phyloP scores from a whole-genome alignment of 2,329 filamentous ascomycete genomes.

The Alternaria sp. region DNA sequence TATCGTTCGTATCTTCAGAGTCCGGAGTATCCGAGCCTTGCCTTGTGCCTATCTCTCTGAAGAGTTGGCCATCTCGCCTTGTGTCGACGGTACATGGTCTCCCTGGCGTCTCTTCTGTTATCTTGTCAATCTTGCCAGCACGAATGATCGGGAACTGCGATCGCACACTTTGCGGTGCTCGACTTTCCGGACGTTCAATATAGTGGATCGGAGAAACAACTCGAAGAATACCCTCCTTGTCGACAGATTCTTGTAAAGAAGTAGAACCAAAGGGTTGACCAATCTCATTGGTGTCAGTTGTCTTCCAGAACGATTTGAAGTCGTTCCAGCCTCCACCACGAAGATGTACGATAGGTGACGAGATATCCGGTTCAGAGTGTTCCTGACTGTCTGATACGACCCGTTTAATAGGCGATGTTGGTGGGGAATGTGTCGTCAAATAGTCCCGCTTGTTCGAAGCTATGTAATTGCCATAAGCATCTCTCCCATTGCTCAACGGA shows the following conservation, averaged over 20 bases:
- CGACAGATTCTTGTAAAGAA: background rate
- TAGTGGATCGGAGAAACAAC: background rate
- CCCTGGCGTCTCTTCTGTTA: background rate
- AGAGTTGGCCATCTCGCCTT: background rate
- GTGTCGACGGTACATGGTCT: background rate
- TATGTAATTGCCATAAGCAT: constrained; percentile 25
- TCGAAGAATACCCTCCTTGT: background rate
- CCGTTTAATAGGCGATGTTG: background rate
- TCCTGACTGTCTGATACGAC: background rate
- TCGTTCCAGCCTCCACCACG: constrained; percentile 3
- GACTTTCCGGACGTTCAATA: background rate
- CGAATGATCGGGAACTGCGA: background rate
- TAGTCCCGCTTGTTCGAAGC: constrained; percentile 21
- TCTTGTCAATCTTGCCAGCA: background rate
- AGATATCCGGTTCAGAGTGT: background rate
- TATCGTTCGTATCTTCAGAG: background rate
- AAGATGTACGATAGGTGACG: background rate
- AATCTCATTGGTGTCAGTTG: background rate
- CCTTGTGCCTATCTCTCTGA: background rate
- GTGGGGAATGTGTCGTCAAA: background rate
- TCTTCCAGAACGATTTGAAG: constrained; percentile 12
- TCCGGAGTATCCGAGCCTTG: background rate
- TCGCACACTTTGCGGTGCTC: constrained; percentile 3
- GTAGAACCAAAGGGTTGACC: background rate
- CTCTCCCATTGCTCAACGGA: constrained; percentile 23